Evolutionary conservation across 768 basidiomycete species (phyloP), one percentile per base, ranked within the genome.

Genomic region (Tylopilus plumbeoviolaceoides): DNA sequence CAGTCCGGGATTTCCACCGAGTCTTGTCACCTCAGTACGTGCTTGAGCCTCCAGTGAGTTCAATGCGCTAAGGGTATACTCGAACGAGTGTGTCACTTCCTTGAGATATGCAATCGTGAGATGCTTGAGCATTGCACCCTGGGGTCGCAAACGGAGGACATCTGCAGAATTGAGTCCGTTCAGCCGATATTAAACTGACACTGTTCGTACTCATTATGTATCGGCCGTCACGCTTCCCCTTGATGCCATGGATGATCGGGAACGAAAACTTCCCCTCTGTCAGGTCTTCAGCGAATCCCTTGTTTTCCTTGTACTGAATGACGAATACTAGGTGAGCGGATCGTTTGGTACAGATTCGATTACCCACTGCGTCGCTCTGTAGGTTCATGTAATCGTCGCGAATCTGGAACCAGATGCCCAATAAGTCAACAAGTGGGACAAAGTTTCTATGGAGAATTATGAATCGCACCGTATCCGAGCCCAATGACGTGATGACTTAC

Each of bases 211-310:
- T 95, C 49, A 97, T 75, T 31, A 98, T 78, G 68, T 87, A 87
- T 31, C 83, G 78, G 69, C 91, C 92, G 1, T 84, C 78, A 11
- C 74, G 76, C 64, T 93, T 83, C 7, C 89, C 80, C 28, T 88
- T 84, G 44, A 98, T 85, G 18, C 89, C 85, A 67, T 98, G 95
- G 1, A 98, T 85, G 30, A 98, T 78, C 0, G 94, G 95, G 72
- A 98, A 98, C 4, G 91, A 95, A 74, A 98, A 98, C 69, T 98
- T 98, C 7, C 95, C 95, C 72, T 98, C 95, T 0, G 91, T 87
- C 14, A 98, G 75, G 65, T 98, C 95, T 70, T 98, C 95, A 0
- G 89, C 90, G 67, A 91, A 95, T 3, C 89, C 89, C 65, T 91
- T 91, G 66, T 87, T 89, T 40, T 81, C 79, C 2, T 84, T 74